These are phyloP conservation scores for Quercus suber DNA, from an alignment of 306 rosid species.

Conservation along the genomic window DNA sequence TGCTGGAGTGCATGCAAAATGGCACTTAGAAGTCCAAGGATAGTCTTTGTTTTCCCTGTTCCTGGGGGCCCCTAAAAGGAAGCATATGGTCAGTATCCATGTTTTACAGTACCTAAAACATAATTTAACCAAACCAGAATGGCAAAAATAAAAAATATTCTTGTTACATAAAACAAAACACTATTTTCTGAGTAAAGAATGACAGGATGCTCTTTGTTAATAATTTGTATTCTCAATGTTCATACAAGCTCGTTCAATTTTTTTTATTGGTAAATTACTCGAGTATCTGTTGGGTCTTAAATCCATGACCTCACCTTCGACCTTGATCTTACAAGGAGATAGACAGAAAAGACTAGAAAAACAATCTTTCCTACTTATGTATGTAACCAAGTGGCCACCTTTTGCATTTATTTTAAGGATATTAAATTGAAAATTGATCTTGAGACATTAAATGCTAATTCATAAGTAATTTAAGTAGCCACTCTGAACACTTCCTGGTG, in stretches of 20 bases:
- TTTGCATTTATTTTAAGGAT: no score
- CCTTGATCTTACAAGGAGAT: not conserved
- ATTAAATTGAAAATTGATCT: no score
- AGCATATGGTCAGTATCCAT: constrained; percentile 29
- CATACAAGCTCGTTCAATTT: not conserved
- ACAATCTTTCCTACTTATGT: not conserved
- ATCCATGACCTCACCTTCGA: not conserved
- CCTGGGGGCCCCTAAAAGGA: constrained; percentile 96
- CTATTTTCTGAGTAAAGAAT: not conserved
- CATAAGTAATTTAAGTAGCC: no score
- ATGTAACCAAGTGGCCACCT: no score
- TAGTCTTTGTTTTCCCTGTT: constrained; percentile 96
- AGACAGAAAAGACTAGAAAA: not conserved
- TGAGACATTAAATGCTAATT: no score
- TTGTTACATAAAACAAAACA: not conserved
- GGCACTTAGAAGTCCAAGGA: constrained; percentile 88
- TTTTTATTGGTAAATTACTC: no score
- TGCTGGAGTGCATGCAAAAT: constrained; percentile 93
- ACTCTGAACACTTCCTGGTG: no score
- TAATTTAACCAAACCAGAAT: not conserved
- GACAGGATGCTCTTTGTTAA: not conserved
- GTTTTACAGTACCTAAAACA: not conserved
- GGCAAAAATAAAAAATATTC: not conserved
- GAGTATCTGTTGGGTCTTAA: not conserved
- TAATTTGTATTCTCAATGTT: not conserved